Evolutionary conservation across 2,329 filamentous ascomycete genomes (phyloP).

Genomic region (Aspergillus puulaauensis): DNA sequence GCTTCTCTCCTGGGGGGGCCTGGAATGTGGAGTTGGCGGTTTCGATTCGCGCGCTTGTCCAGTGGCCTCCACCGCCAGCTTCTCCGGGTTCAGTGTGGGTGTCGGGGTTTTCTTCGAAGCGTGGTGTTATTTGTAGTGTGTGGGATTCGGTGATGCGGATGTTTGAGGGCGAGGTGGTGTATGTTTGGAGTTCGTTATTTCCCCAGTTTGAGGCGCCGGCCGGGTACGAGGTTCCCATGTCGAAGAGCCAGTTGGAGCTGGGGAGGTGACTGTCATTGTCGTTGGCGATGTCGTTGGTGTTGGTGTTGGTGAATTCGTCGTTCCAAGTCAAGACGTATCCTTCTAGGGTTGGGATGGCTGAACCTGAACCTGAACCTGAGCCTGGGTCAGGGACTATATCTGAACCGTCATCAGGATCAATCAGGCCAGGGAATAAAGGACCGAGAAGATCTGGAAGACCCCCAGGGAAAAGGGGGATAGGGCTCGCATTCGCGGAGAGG

Average conservation of each 20-base stretch:
- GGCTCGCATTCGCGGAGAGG: not conserved
- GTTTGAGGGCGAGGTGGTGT: slow-evolving; percentile 5
- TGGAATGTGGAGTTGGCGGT: not conserved
- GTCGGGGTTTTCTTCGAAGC: not conserved
- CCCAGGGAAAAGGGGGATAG: not conserved
- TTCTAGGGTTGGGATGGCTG: not conserved
- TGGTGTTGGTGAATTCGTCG: slow-evolving; percentile 7
- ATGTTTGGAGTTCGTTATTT: slow-evolving; percentile 8
- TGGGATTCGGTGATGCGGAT: not conserved
- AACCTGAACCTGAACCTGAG: not conserved
- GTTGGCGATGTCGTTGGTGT: not conserved
- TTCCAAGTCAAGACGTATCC: slow-evolving; percentile 11
- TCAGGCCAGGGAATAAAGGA: not conserved
- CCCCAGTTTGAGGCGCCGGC: slow-evolving; percentile 10
- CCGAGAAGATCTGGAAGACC: not conserved
- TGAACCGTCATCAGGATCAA: not conserved
- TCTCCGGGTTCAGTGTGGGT: not conserved
- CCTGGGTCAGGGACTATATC: not conserved
- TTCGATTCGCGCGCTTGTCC: slow-evolving; percentile 13
- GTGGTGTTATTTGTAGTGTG: slow-evolving; percentile 1
- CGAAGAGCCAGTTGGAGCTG: slow-evolving; percentile 10
- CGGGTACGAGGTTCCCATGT: slow-evolving; percentile 8
- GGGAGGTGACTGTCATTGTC: not conserved
- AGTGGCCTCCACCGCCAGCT: not conserved
- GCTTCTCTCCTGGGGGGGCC: not conserved